These are phyloP conservation scores for Flaveria bidentis DNA, from an alignment of 129 eudicot genomes.

Conservation along the genomic window DNA sequence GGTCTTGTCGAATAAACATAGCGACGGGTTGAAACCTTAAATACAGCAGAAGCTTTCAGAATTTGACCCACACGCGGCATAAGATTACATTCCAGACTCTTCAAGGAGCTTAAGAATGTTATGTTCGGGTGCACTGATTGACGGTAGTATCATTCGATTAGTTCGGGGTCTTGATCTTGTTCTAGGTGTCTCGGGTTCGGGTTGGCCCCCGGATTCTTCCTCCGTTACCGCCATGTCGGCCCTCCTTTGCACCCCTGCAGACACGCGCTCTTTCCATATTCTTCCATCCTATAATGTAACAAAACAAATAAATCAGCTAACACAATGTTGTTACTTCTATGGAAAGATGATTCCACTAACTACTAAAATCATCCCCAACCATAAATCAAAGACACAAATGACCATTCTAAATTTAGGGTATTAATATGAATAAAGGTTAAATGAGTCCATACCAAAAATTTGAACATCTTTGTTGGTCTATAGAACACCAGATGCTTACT, in stretches of 20 bases:
- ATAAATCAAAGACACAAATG: too few relatives aligned
- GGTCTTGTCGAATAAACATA: neutral
- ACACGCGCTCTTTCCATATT: conserved; percentile 94
- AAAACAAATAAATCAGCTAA: neutral
- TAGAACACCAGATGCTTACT: neutral
- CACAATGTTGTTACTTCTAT: neutral
- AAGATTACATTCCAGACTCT: conserved; percentile 63
- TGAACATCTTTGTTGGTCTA: neutral
- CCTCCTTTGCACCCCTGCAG: conserved; percentile 54
- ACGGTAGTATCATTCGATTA: conserved; percentile 73
- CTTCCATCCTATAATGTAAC: conserved; percentile 68
- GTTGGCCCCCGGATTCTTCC: conserved; percentile 41
- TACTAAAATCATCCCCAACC: neutral
- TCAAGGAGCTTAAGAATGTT: conserved; percentile 76
- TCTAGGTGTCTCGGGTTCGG: conserved; percentile 45
- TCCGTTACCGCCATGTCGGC: conserved; percentile 50
- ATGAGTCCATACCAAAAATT: too few relatives aligned
- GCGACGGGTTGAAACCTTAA: neutral
- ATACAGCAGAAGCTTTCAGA: conserved; percentile 6
- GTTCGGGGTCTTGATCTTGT: conserved; percentile 49
- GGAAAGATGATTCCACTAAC: neutral
- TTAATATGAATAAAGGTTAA: too few relatives aligned
- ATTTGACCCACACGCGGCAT: neutral
- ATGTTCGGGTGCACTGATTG: conserved; percentile 87
- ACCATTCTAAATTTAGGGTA: too few relatives aligned